Evolutionary conservation across 768 basidiomycete genomes (phyloP), one percentile per base, ranked within the genome.

Genomic region (Boletus huronensis): DNA sequence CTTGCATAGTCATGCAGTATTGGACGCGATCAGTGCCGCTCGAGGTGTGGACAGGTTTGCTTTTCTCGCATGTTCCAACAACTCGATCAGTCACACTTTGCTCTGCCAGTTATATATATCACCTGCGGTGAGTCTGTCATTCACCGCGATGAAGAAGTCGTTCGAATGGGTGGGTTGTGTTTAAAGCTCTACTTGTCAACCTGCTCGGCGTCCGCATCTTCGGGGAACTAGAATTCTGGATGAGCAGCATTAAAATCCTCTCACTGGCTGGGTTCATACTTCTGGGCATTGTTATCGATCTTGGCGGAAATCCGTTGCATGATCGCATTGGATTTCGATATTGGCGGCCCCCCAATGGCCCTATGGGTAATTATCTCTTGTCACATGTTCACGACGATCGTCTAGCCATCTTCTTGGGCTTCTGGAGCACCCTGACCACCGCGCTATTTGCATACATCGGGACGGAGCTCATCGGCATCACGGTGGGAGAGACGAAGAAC

Each of bases 141-240:
- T 50, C 29, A 19, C 43, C n/a, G 8, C 10, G 48, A 43, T 3
- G 21, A 23, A 11, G n/a, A 17, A 14, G 21, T 6, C 44, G 48
- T 19, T 25, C 14, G 19, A 26, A 40, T 25, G 8, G 28, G 41
- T 38, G 17, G 6, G 14, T n/a, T 35, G 34, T 29, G 13, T 57
- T 25, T 8, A 8, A 48, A 39, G 28, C 19, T 43, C 13, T 48
- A 9, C 28, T 39, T 3, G 34, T 85, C 58, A 87, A 87, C 66
- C 65, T 85, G 14, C 73, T 86, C 39, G 84, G 84, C 40, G 80
- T 87, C n/a, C 77, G 81, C 8, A 77, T 87, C 6, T 88, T 87
- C 54, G 84, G 85, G 48, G 85, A 88, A 64, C 71, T 87, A n/a
- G 84, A 87, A 63, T 87, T 87, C 69, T 87, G 84, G 84, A 79